A percentile compares a stretch with the other conserved stretches of the same genome.
Evolutionary conservation across 2,329 filamentous ascomycete species (phyloP).

Genomic region (Monosporascus sp.): DNA sequence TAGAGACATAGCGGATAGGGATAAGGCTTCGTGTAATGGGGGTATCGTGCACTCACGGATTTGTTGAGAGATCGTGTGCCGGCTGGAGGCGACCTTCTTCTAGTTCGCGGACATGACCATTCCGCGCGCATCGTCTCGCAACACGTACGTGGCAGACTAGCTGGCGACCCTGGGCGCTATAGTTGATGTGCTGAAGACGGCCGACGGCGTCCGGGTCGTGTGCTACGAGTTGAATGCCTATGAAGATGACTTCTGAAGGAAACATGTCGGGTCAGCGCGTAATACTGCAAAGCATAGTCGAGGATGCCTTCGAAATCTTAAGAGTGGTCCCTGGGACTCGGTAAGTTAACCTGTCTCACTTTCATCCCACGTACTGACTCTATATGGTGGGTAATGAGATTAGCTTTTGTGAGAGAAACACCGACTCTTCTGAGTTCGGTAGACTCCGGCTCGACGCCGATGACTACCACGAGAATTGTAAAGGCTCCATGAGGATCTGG

Average conservation of each 20-base stretch:
- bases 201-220: conserved; percentile 56
- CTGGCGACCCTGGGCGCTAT: conserved; percentile 50
- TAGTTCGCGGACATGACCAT: conserved; percentile 55
- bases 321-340: conserved; percentile 26
- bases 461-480: too few species aligned
- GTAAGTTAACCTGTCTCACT: conserved; percentile 14
- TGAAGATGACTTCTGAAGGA: conserved; percentile 26
- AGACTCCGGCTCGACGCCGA: too few species aligned
- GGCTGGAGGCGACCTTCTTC: conserved; percentile 63
- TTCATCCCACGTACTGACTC: not conserved
- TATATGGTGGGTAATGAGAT: too few species aligned
- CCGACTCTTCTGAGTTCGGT: too few species aligned
- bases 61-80: conserved; percentile 35
- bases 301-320: conserved; percentile 39
- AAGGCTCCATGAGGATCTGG: too few species aligned
- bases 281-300: conserved; percentile 33
- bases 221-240: conserved; percentile 22
- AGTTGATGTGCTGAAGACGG: conserved; percentile 49
- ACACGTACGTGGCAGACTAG: conserved; percentile 54
- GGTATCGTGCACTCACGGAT: too few species aligned
- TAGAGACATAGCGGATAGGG: conserved; percentile 37
- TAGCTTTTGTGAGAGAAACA: too few species aligned
- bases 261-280: conserved; percentile 1
- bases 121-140: conserved; percentile 35
- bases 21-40: too few species aligned